Evolutionary conservation across 805 yeast genomes (phyloP), one percentile per base, ranked within the genome.

Genomic region (Saccharomycopsis malanga): DNA sequence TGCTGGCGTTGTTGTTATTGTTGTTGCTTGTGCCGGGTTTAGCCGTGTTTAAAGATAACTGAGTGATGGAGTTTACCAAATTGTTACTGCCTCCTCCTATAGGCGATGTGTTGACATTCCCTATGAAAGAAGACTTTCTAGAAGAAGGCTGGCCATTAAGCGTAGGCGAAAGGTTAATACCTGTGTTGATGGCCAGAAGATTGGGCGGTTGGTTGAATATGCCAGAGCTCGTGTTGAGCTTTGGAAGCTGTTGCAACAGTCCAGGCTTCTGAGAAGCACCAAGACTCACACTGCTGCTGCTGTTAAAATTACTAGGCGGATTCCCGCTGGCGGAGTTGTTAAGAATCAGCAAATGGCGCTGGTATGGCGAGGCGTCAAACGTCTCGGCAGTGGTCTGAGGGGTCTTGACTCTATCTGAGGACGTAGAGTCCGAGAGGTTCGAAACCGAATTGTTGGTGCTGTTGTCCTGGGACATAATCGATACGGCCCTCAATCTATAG

Each of bases 221-320:
- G 15, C 25, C 42, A 2, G 52, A n/a, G 22, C 20, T 34, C 12
- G 54, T 50, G 23, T 50, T 45, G 14, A 50, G 27, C 38, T 50
- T 50, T 7, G 54, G 54, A 18, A 50, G 44, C 36, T 34, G 51
- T 18, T 45, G 52, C 17, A 49, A 25, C 52, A 40, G 48, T 4
- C 30, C 44, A 17, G 52, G 35, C 30, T 47, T 49, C 20, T 41
- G 34, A 20, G 37, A 29, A 18, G 24, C 32, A 21, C 25, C 22
- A 14, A 30, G 23, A n/a, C 29, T 34, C 10, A 18, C 34, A 27
- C 14, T 43, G 29, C 21, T 36, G 20, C 17, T 43, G 20, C 24
- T 38, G 22, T 38, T 38, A 7, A 5, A 4, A n/a, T 9, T 32
- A 18, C 17, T 9, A 32, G 9, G 9, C 9, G 7, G 9, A 6